Evolutionary conservation across 306 rosid species (phyloP).

Genomic region (Castanea sativa): DNA sequence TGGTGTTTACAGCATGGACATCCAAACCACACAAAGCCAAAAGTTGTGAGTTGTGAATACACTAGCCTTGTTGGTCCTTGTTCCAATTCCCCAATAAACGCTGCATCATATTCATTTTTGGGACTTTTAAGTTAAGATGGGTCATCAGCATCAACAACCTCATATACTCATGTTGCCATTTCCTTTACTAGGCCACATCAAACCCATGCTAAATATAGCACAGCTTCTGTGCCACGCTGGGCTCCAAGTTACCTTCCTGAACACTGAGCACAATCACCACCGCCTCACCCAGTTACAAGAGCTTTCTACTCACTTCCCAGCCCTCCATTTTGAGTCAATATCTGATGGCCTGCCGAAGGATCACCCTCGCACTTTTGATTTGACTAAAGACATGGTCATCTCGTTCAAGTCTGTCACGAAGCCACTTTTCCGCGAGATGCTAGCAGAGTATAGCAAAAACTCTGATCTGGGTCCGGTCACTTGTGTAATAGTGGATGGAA

Average conservation of each 20-base stretch:
- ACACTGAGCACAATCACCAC: not conserved
- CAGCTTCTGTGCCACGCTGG: conserved; percentile 14
- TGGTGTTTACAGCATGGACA: no score
- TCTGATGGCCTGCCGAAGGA: no score
- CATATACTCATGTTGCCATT: conserved; percentile 16
- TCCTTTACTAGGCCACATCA: not conserved
- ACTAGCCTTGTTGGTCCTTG: no score
- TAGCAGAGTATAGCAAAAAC: not conserved
- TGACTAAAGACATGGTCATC: no score
- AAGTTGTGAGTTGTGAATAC: no score
- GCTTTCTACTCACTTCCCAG: no score
- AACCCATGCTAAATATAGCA: conserved; percentile 11
- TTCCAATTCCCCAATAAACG: no score
- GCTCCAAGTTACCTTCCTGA: conserved; percentile 11
- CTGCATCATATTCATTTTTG: no score
- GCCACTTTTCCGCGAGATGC: not conserved
- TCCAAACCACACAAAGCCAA: no score
- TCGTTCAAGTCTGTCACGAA: not conserved
- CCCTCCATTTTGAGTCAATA: no score
- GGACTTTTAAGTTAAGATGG: no score
- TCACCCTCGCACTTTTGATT: no score
- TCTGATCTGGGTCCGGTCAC: not conserved
- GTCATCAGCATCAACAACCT: not conserved
- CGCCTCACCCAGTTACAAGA: not conserved
- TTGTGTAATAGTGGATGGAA: not conserved